These are phyloP conservation scores for Phytophthora chlamydospora DNA, from an alignment of 352 stramenopile species.

Conservation along the genomic window DNA sequence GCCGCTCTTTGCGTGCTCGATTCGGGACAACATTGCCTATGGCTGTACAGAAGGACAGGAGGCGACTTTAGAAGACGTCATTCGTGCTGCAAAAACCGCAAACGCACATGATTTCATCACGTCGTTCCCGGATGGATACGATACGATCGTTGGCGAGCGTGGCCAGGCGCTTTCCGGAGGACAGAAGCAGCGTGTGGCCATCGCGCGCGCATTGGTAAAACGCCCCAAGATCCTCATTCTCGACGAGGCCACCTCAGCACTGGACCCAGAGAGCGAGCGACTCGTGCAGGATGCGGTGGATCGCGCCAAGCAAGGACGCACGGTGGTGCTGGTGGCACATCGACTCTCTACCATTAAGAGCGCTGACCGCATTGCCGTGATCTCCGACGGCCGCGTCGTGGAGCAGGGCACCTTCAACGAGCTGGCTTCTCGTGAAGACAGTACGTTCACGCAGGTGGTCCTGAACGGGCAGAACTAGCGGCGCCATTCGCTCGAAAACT, in stretches of 20 bases:
- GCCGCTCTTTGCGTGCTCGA: conserved; percentile 75
- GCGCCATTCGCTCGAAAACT: conserved; percentile 3
- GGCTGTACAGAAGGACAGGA: conserved; percentile 54
- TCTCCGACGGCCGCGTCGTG: conserved; percentile 86
- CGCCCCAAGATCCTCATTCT: conserved; percentile 79
- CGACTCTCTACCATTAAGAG: conserved; percentile 94
- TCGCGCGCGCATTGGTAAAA: conserved; percentile 77
- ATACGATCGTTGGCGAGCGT: conserved; percentile 78
- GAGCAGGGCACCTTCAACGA: conserved; percentile 84
- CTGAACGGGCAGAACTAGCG: conserved; percentile 62
- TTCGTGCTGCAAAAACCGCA: conserved; percentile 65
- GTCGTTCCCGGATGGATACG: conserved; percentile 77
- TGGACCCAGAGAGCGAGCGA: conserved; percentile 78
- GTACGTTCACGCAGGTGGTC: conserved; percentile 80
- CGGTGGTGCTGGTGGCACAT: conserved; percentile 97
- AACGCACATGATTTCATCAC: conserved; percentile 85
- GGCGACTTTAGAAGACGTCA: conserved; percentile 58
- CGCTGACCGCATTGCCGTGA: conserved; percentile 91
- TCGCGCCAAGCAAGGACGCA: conserved; percentile 87
- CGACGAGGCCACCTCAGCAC: conserved; percentile 78
- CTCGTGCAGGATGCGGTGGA: conserved; percentile 83
- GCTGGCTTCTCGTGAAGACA: conserved; percentile 62
- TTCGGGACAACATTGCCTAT: conserved; percentile 82
- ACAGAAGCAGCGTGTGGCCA: conserved; percentile 84
- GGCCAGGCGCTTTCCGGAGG: conserved; percentile 75